Evolutionary conservation across 768 basidiomycete genomes (phyloP).

Genomic region (Dioszegia aurantiaca): DNA sequence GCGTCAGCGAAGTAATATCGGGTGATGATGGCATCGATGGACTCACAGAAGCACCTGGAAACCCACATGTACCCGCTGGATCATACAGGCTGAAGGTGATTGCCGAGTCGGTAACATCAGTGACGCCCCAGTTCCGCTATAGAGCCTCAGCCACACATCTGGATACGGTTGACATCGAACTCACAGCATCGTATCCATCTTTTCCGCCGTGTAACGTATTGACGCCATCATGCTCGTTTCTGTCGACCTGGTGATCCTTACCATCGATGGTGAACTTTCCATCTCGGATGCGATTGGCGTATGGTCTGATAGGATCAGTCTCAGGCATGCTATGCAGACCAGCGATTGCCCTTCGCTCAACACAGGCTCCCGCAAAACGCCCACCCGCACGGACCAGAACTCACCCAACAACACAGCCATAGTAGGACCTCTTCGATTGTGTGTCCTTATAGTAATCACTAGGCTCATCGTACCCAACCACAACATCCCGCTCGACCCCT

Average conservation of each 20-base stretch:
- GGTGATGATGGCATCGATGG: background rate
- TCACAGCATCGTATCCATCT: slow-evolving; percentile 59
- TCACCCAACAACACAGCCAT: slow-evolving; percentile 35
- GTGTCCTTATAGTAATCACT: slow-evolving; percentile 47
- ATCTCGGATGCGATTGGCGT: slow-evolving; percentile 47
- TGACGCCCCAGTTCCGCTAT: slow-evolving; percentile 59
- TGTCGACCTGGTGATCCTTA: slow-evolving; percentile 23
- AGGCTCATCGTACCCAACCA: slow-evolving; percentile 63
- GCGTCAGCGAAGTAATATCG: background rate
- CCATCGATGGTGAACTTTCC: slow-evolving; percentile 30
- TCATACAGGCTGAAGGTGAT: slow-evolving; percentile 61
- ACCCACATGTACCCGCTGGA: slow-evolving; percentile 58
- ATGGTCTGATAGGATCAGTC: slow-evolving; percentile 50
- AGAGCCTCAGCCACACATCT: background rate
- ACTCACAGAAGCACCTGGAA: slow-evolving; percentile 55
- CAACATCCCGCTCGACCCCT: slow-evolving; percentile 58
- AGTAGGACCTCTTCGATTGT: slow-evolving; percentile 23
- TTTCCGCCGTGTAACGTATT: slow-evolving; percentile 62
- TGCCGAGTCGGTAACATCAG: slow-evolving; percentile 55
- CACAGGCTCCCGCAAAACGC: no score
- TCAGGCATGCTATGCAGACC: background rate
- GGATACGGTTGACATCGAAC: background rate
- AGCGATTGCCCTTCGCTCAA: no score
- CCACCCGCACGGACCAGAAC: slow-evolving; percentile 2
- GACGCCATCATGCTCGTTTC: slow-evolving; percentile 52